Conservation (phyloP, 768 basidiomycete species). For the Collybiopsis confluens region DNA sequence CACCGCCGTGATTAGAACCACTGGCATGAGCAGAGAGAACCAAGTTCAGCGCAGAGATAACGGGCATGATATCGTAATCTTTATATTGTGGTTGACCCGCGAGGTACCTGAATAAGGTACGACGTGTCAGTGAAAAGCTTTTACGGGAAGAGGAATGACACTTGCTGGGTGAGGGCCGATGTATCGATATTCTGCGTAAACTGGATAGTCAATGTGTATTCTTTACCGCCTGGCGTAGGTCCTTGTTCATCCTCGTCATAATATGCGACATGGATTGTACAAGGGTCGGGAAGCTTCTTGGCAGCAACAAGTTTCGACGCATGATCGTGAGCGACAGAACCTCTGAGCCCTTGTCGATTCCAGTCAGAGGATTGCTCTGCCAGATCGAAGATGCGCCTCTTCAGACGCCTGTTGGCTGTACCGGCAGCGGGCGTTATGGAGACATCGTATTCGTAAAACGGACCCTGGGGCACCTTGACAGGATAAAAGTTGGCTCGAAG, state of each 20-base stretch:
- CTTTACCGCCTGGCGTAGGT: constrained; percentile 38
- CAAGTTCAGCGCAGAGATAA: constrained; percentile 62
- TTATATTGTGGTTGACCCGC: constrained; percentile 50
- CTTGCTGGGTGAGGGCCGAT: constrained; percentile 39
- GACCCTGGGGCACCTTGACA: constrained; percentile 43
- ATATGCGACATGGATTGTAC: constrained; percentile 38
- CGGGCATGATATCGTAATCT: constrained; percentile 52
- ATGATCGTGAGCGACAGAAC: constrained; percentile 53
- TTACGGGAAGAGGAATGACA: constrained; percentile 22
- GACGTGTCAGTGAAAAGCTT: constrained; percentile 19
- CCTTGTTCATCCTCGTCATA: constrained; percentile 49
- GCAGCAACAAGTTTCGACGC: constrained; percentile 48
- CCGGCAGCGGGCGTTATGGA: constrained; percentile 47
- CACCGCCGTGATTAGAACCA: constrained; percentile 47
- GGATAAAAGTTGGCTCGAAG: constrained; percentile 70
- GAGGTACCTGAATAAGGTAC: constrained; percentile 37
- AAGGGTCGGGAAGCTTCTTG: constrained; percentile 39
- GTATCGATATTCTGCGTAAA: constrained; percentile 50
- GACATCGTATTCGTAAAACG: constrained; percentile 61
- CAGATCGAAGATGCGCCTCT: constrained; percentile 58
- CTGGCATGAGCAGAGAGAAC: constrained; percentile 55
- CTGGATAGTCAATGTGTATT: constrained; percentile 40
- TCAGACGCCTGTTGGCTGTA: constrained; percentile 48
- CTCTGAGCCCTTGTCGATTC: constrained; percentile 41
- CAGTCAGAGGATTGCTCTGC: constrained; percentile 53